phyloP scores from a whole-genome alignment of 1,284 basidiomycete genomes.

The Kalmanozyma brasiliensis region DNA sequence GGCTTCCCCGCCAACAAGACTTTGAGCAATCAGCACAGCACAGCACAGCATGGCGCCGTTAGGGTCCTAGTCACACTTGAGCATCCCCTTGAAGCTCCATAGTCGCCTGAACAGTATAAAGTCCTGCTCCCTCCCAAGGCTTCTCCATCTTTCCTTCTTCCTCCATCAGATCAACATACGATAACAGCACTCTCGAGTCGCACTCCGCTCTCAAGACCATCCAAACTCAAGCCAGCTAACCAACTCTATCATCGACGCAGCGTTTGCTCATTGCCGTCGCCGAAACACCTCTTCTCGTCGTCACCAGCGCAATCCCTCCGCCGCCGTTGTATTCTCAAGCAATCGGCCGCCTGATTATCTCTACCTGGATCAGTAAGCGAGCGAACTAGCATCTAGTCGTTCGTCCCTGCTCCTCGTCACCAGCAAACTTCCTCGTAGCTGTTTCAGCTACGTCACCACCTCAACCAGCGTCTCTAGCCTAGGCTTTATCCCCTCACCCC shows the following conservation, averaged over 20 bases:
- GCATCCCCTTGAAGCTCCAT: constrained; percentile 3
- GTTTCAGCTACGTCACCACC: constrained; percentile 19
- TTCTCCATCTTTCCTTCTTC: constrained; percentile 12
- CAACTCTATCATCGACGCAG: constrained; percentile 35
- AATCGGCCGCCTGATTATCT: constrained; percentile 32
- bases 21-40: no score
- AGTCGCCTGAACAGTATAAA: constrained; percentile 25
- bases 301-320: constrained; percentile 27
- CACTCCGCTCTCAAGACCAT: constrained; percentile 17
- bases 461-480: constrained; percentile 35
- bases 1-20: no score
- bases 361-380: constrained; percentile 23
- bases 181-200: constrained; percentile 30
- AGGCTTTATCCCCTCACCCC: constrained; percentile 20
- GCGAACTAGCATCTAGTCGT: constrained; percentile 40
- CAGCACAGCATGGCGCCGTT: constrained; percentile 3
- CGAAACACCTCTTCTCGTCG: constrained; percentile 4
- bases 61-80: constrained; percentile 18
- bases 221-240: constrained; percentile 22
- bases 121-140: constrained; percentile 5
- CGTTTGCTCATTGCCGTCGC: constrained; percentile 34
- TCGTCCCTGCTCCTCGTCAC: constrained; percentile 28
- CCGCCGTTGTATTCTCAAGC: constrained; percentile 27
- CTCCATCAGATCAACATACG: constrained; percentile 22
- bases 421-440: constrained; percentile 40